Conservation (phyloP, 1,284 basidiomycete genomes). For the Mycena sp. region DNA sequence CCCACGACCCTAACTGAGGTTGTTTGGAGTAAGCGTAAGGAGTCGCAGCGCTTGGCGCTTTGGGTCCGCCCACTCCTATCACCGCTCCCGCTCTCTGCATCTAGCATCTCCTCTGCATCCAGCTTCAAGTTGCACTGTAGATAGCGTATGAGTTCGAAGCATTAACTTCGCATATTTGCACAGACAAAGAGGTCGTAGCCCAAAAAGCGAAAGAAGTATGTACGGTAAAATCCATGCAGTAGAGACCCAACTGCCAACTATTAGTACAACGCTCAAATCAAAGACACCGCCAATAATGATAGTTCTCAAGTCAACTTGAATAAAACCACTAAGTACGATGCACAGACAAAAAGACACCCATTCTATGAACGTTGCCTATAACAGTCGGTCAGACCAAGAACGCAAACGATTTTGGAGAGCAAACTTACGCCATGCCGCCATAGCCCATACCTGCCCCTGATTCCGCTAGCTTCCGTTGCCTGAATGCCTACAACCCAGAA, state of each 20-base stretch:
- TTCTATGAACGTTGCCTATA: slow-evolving; percentile 36
- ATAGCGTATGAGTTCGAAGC: too few species aligned
- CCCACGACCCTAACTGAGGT: too few species aligned
- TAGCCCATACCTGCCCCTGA: slow-evolving; percentile 67
- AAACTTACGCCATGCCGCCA: slow-evolving; percentile 64
- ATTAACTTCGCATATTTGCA: slow-evolving; percentile 10
- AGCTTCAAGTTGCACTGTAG: too few species aligned
- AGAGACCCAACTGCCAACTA: slow-evolving; percentile 14
- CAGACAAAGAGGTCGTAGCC: slow-evolving; percentile 15
- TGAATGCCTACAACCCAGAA: slow-evolving; percentile 64
- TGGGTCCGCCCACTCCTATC: too few species aligned
- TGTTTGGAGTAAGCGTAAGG: too few species aligned
- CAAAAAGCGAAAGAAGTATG: slow-evolving; percentile 18
- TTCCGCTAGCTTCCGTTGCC: slow-evolving; percentile 78
- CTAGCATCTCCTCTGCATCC: too few species aligned
- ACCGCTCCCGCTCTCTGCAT: too few species aligned
- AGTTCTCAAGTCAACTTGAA: slow-evolving; percentile 28
- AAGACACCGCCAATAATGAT: slow-evolving; percentile 18
- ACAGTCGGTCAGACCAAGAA: neutral
- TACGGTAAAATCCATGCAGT: slow-evolving; percentile 29
- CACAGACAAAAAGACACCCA: slow-evolving; percentile 19
- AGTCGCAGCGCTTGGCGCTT: too few species aligned
- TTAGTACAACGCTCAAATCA: slow-evolving; percentile 26
- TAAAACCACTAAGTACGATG: slow-evolving; percentile 23
- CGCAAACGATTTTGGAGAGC: neutral